phyloP scores from a whole-genome alignment of 768 basidiomycete species.

The Hericium erinaceus region DNA sequence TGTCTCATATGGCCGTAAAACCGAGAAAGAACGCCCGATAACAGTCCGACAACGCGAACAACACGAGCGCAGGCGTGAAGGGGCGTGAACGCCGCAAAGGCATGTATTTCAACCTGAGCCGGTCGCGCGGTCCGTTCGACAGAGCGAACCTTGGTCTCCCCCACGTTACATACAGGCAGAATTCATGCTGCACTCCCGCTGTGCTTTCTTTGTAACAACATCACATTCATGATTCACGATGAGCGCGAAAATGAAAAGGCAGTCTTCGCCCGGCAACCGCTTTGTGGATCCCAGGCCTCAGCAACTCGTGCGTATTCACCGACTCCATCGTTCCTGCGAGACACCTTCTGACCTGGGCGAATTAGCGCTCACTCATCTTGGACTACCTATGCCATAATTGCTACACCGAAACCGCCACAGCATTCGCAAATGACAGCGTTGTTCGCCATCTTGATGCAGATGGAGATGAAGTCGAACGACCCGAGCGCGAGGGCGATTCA shows the following conservation, averaged over 20 bases:
- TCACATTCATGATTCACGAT: background rate
- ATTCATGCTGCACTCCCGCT: no score
- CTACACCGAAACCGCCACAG: conserved; percentile 60
- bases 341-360: conserved; percentile 11
- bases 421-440: conserved; percentile 55
- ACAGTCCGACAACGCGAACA: no score
- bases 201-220: no score
- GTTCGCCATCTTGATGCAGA: conserved; percentile 58
- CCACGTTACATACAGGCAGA: no score
- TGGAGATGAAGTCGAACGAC: conserved; percentile 49
- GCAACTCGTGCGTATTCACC: conserved; percentile 7
- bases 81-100: background rate
- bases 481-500: conserved; percentile 16
- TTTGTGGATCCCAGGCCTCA: background rate
- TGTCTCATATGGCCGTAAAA: no score
- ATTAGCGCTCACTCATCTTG: conserved; percentile 59
- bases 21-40: no score
- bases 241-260: background rate
- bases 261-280: background rate
- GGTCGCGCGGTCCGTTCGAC: no score
- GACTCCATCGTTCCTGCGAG: background rate
- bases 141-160: no score
- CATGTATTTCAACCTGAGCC: background rate
- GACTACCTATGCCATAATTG: conserved; percentile 72
- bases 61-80: background rate